Conservation (phyloP, 1,284 basidiomycete genomes). For the Boletus mariae region DNA sequence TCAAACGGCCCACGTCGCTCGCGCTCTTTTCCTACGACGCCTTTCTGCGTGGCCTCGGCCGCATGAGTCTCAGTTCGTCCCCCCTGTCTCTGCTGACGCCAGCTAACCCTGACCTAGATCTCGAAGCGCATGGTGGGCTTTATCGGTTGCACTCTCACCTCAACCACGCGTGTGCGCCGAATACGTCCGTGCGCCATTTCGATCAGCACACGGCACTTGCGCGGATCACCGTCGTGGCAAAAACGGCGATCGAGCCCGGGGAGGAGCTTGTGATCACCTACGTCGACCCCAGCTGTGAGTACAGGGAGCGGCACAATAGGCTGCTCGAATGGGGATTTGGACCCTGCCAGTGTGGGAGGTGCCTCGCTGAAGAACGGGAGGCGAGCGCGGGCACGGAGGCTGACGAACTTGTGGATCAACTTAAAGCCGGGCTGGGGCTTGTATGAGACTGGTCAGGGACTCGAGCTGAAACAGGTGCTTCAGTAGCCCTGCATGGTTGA, state of each 20-base stretch:
- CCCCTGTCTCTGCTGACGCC: not conserved
- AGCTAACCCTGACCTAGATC: constrained; percentile 42
- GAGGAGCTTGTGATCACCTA: constrained; percentile 81
- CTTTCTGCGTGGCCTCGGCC: constrained; percentile 72
- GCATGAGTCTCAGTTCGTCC: constrained; percentile 78
- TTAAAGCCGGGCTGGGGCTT: constrained; percentile 50
- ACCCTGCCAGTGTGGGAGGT: constrained; percentile 62
- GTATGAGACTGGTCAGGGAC: constrained; percentile 24
- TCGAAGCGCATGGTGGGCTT: constrained; percentile 84
- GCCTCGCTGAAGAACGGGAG: constrained; percentile 53
- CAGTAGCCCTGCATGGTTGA: too few relatives aligned
- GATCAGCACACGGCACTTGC: constrained; percentile 61
- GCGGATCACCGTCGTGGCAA: constrained; percentile 71
- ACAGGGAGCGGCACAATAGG: constrained; percentile 53
- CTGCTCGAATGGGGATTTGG: constrained; percentile 78
- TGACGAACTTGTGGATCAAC: constrained; percentile 44
- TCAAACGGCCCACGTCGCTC: constrained; percentile 55
- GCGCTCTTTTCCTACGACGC: constrained; percentile 72
- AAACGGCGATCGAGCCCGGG: constrained; percentile 58
- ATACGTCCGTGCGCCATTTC: constrained; percentile 69
- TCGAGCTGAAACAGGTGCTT: not conserved
- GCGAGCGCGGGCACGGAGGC: constrained; percentile 27
- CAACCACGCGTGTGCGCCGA: constrained; percentile 82
- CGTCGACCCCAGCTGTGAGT: constrained; percentile 60
- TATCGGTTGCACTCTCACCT: constrained; percentile 85